Base-by-base conservation (phyloP, 306 rosid genomes). In the Cucurbita argyrosperma region DNA sequence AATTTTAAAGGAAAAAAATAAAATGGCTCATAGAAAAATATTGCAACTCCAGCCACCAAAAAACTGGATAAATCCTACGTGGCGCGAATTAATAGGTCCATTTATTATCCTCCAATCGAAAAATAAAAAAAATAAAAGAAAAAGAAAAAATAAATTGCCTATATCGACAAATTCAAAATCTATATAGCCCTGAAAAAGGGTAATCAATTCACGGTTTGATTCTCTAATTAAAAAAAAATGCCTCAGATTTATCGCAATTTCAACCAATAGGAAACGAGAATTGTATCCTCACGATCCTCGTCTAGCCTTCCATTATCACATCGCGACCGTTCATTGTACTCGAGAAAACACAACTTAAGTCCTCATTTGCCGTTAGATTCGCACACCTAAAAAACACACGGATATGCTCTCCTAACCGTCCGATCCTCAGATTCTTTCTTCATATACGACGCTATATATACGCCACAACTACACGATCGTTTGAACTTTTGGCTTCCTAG, bases 321-420 rank as follows among this genome's bases (percentile, higher is more conserved):
- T 72, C 76, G 40, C 5, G 60, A 19, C 76, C 66, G 76, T 72
- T 72, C 53, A 72, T 39, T 3, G 3, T 21, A 10, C 53, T 38
- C 51, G 37, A 57, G 76, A 72, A 68, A 72, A 72, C 76, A 72
- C 76, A 72, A 53, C 76, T 72, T 13, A 55, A 18, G 8, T 37
- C 76, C 19, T 72, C 65, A 39, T 19, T 72, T 39, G 19, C 76
- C 76, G 76, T 72, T 43, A 72, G 76, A 72, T 72, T 72, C 40
- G 53, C 12, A 38, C 65, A 55, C 14, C 52, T 10, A 57, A 72
- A 62, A 71, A 55, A 72, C 76, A 72, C 76, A 72, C n/a, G 76
- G 76, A 72, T 72, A 8, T 38, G 65, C 65, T 46, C 15, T 73
- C 52, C 7, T 18, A 7, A 54, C 76, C 76, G 76, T 72, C 23